These are phyloP conservation scores for Schrenkiella parvula DNA, from an alignment of 345 rosid species.

Conservation along the genomic window DNA sequence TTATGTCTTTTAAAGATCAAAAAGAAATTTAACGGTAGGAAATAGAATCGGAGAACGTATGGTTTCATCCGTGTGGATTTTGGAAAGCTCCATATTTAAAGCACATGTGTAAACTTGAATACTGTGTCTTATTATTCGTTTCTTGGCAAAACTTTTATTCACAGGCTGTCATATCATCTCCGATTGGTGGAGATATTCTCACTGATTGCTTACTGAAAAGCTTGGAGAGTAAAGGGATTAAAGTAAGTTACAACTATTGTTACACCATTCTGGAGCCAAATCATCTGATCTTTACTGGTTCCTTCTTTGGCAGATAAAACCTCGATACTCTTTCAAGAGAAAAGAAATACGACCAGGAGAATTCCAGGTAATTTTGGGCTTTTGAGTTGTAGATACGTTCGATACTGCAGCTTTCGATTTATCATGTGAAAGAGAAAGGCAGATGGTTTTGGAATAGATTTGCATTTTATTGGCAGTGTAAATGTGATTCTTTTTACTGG, in stretches of 20 bases:
- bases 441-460: not conserved
- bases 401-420: not conserved
- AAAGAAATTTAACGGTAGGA: not conserved
- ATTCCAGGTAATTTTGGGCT: constrained; percentile 49
- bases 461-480: not conserved
- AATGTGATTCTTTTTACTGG: not conserved
- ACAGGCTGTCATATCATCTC: constrained; percentile 72
- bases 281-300: not conserved
- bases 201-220: constrained; percentile 92
- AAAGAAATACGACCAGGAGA: constrained; percentile 87
- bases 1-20: not conserved
- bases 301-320: constrained; percentile 61
- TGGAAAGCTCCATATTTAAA: not conserved
- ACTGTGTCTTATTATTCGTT: not conserved
- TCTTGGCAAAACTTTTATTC: not conserved
- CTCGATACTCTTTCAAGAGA: constrained; percentile 94
- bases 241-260: constrained; percentile 43
- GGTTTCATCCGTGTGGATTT: not conserved
- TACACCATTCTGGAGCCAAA: not conserved
- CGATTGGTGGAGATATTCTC: constrained; percentile 88
- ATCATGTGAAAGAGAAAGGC: not conserved
- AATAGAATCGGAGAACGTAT: not conserved
- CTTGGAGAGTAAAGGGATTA: constrained; percentile 85
- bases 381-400: not conserved
- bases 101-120: not conserved